Conservation (phyloP, 73 alveolate species). For the Urostyla sp. region DNA sequence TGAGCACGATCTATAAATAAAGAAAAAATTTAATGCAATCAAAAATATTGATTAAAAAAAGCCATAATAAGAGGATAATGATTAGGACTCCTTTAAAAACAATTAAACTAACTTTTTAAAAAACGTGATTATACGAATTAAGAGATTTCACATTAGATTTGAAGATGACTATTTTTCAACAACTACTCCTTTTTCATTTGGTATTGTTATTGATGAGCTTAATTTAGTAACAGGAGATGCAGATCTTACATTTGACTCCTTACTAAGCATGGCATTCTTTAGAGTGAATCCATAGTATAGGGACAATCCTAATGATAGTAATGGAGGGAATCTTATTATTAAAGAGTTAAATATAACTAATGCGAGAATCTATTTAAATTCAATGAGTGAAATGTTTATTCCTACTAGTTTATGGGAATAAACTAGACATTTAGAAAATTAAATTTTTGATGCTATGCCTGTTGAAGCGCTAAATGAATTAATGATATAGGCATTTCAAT, state of each 20-base stretch:
- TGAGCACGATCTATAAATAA: constrained; percentile 53
- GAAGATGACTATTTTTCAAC: constrained; percentile 72
- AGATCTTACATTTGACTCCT: constrained; percentile 26
- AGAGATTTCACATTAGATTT: constrained; percentile 65
- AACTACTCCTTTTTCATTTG: constrained; percentile 57
- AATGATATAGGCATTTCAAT: constrained; percentile 22
- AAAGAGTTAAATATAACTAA: constrained; percentile 50
- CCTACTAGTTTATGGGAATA: constrained; percentile 74
- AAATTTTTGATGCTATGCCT: constrained; percentile 75
- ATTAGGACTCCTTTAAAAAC: constrained; percentile 37
- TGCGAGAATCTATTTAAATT: constrained; percentile 48
- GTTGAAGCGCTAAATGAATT: constrained; percentile 58
- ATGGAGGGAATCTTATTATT: neutral
- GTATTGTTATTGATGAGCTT: constrained; percentile 53
- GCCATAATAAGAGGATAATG: neutral
- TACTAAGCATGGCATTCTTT: constrained; percentile 13
- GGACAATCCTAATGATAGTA: neutral
- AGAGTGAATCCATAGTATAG: constrained; percentile 25
- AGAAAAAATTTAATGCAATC: constrained; percentile 15
- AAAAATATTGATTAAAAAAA: neutral
- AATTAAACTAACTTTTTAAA: constrained; percentile 44
- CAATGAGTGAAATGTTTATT: constrained; percentile 72
- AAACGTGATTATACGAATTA: constrained; percentile 47
- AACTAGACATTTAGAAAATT: constrained; percentile 62
- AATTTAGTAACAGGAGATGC: constrained; percentile 36